Conservation (phyloP, 345 rosid species). For the Abelmoschus esculentus region DNA sequence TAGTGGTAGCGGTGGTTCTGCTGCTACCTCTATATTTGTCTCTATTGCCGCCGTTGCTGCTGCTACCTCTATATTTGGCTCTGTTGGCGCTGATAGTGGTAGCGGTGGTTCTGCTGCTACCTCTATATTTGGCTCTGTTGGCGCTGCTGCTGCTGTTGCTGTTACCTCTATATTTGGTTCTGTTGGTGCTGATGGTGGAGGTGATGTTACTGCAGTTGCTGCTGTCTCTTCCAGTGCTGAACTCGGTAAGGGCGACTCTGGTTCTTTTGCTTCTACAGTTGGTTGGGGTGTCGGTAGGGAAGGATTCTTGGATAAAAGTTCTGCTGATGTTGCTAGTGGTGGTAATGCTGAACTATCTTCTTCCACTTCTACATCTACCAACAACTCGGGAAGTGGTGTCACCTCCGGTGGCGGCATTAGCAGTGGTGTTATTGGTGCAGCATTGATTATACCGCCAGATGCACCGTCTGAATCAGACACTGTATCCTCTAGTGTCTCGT, state of each 20-base stretch:
- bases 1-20: no score
- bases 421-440: not conserved
- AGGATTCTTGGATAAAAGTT: not conserved
- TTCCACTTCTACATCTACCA: slow-evolving; percentile 10
- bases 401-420: not conserved
- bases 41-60: no score
- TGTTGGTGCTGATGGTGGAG: not conserved
- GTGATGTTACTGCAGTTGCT: not conserved
- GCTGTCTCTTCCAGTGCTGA: not conserved
- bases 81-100: not conserved
- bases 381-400: not conserved
- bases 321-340: slow-evolving; percentile 6
- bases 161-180: no score
- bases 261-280: slow-evolving; percentile 1
- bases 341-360: slow-evolving; percentile 4
- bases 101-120: not conserved
- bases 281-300: slow-evolving; percentile 9
- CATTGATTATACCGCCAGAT: not conserved
- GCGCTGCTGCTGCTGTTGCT: not conserved
- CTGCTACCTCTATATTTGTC: no score
- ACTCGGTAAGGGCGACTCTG: slow-evolving; percentile 11
- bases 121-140: not conserved
- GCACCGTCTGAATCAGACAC: not conserved
- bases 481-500: not conserved
- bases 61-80: no score